These are phyloP conservation scores for Eucalyptus cladocalyx DNA, from an alignment of 345 rosid species.

Conservation along the genomic window DNA sequence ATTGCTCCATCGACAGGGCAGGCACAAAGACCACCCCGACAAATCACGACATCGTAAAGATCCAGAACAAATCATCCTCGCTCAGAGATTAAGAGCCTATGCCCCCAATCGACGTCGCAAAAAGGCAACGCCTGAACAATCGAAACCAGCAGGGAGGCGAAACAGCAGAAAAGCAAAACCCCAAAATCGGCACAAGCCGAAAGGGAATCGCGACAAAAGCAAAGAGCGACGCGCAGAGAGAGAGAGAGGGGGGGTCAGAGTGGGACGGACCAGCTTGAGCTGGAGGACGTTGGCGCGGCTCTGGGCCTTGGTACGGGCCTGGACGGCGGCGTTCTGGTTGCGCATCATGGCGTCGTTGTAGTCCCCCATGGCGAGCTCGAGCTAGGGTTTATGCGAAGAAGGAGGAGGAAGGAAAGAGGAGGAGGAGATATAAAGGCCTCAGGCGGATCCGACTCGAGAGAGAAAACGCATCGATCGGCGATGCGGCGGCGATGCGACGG, in stretches of 20 bases:
- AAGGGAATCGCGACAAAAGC: neutral
- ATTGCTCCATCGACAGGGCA: neutral
- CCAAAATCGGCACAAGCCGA: neutral
- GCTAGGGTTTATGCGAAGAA: neutral
- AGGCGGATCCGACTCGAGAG: neutral
- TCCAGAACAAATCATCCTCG: neutral
- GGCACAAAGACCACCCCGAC: neutral
- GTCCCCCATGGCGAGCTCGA: constrained; percentile 43
- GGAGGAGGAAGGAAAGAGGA: neutral
- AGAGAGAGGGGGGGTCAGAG: neutral
- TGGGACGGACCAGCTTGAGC: constrained; percentile 72
- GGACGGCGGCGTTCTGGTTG: constrained; percentile 71
- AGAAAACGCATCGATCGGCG: neutral
- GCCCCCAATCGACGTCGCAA: neutral
- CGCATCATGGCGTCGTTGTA: constrained; percentile 77
- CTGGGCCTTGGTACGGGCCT: constrained; percentile 81
- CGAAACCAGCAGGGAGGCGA: neutral
- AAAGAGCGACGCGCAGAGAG: neutral
- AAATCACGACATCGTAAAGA: neutral
- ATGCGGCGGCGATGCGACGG: neutral
- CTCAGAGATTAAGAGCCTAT: neutral
- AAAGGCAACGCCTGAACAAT: neutral
- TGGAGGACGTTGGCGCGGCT: constrained; percentile 89
- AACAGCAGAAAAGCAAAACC: neutral
- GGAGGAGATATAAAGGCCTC: neutral